Percentiles rank a stretch among this genome's conserved stretches.
Conservation (phyloP, 306 rosid species). For the Malus asiatica region DNA sequence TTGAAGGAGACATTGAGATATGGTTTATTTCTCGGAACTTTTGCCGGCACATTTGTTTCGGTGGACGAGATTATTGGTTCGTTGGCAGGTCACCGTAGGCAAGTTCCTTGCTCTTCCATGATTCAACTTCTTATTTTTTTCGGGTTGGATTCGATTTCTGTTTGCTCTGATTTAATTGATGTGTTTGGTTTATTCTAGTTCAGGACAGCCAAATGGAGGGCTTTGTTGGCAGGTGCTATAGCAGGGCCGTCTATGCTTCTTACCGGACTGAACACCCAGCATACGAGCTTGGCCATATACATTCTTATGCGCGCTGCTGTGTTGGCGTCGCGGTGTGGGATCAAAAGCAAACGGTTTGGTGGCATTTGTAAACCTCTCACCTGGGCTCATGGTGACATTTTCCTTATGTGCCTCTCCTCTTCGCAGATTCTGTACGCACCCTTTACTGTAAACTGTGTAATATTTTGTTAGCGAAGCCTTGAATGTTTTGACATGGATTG, state of each 20-base stretch:
- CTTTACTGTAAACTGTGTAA: not conserved
- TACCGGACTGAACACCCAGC: conserved; percentile 77
- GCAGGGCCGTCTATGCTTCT: conserved; percentile 94
- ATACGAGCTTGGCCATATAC: conserved; percentile 83
- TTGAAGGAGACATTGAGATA: conserved; percentile 89
- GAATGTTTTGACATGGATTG: not conserved
- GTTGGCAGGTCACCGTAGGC: conserved; percentile 86
- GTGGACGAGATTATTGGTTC: conserved; percentile 70
- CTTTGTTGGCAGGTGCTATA: conserved; percentile 83
- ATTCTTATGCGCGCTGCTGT: conserved; percentile 93
- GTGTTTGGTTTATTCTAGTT: conserved; percentile 29
- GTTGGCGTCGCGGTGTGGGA: conserved; percentile 87
- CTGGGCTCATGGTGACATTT: conserved; percentile 91
- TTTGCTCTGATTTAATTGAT: conserved; percentile 22
- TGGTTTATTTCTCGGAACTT: conserved; percentile 84
- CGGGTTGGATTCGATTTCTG: not conserved
- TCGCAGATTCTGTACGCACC: conserved; percentile 80
- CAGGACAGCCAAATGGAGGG: conserved; percentile 97
- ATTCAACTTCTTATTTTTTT: not conserved
- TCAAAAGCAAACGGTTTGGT: conserved; percentile 87
- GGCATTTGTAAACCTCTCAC: conserved; percentile 84
- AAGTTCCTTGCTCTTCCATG: conserved; percentile 35
- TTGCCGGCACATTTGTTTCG: conserved; percentile 84
- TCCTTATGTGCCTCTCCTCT: conserved; percentile 95
- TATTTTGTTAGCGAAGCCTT: not conserved